Evolutionary conservation across 495 filamentous ascomycete genomes (phyloP).

Genomic region (Penicillium canariense): DNA sequence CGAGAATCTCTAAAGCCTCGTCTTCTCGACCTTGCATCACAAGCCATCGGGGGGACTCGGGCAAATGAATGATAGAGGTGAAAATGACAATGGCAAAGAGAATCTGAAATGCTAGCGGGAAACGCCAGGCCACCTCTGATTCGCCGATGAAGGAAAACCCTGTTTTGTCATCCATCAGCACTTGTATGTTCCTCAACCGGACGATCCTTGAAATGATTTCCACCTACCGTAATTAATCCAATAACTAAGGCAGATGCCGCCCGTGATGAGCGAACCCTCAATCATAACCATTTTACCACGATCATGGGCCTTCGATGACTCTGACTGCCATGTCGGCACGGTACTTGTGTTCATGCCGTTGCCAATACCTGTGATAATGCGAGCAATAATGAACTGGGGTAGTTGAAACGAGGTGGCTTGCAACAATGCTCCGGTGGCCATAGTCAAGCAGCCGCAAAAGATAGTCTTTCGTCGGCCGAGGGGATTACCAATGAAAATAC

Average conservation of each 20-base stretch:
- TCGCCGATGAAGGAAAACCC: constrained; percentile 57
- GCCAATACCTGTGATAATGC: constrained; percentile 66
- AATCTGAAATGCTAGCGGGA: constrained; percentile 71
- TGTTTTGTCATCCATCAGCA: constrained; percentile 7
- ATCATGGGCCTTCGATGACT: constrained; percentile 66
- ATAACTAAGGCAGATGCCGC: constrained; percentile 65
- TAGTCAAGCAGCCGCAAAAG: constrained; percentile 61
- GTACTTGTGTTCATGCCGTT: constrained; percentile 59
- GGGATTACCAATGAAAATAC: constrained; percentile 67
- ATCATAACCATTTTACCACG: constrained; percentile 77
- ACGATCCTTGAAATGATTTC: not conserved
- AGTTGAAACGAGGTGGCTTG: constrained; percentile 59
- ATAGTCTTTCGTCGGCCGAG: constrained; percentile 69
- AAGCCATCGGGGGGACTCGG: constrained; percentile 72
- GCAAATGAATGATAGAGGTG: constrained; percentile 55
- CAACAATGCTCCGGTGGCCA: constrained; percentile 64
- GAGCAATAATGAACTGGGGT: constrained; percentile 62
- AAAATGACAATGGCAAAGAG: constrained; percentile 60
- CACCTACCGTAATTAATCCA: constrained; percentile 65
- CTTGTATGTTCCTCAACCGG: not conserved
- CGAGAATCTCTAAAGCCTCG: constrained; percentile 62
- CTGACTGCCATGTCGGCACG: constrained; percentile 54
- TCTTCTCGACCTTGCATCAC: constrained; percentile 62
- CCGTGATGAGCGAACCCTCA: constrained; percentile 65
- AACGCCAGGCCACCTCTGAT: constrained; percentile 62